Conservation (phyloP, 164 flowering plant genomes). For the Liriodendron chinense region DNA sequence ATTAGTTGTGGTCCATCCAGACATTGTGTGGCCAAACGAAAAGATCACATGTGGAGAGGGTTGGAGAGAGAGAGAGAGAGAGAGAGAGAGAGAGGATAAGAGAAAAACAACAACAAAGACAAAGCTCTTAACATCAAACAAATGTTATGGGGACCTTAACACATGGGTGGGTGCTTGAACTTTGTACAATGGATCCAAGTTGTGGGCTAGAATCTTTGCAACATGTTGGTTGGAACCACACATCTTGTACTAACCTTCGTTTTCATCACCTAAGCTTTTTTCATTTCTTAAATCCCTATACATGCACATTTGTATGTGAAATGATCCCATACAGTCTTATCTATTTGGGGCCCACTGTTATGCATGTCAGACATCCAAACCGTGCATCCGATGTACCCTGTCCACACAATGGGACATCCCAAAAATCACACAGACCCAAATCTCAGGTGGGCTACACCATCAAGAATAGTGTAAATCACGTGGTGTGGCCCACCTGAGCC, state of each 20-base stretch:
- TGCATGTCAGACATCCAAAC: too few relatives aligned
- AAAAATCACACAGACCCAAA: too few relatives aligned
- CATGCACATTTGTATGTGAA: too few relatives aligned
- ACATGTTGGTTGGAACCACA: slow-evolving; percentile 23
- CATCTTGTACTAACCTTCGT: slow-evolving; percentile 9
- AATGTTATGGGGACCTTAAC: slow-evolving; percentile 30
- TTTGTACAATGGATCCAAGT: slow-evolving; percentile 15
- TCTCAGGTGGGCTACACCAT: too few relatives aligned
- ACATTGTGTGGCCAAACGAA: not conserved
- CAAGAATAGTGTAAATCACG: too few relatives aligned
- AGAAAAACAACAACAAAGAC: slow-evolving; percentile 21
- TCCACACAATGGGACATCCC: too few relatives aligned
- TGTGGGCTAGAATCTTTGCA: slow-evolving; percentile 16
- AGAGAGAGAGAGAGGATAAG: not conserved
- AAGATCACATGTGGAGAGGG: slow-evolving; percentile 14
- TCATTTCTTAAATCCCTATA: too few relatives aligned
- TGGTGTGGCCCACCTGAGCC: too few relatives aligned
- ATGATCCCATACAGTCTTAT: too few relatives aligned
- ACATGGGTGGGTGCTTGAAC: slow-evolving; percentile 24
- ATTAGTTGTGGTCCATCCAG: not conserved
- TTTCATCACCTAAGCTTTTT: not conserved
- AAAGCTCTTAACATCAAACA: slow-evolving; percentile 21
- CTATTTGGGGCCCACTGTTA: too few relatives aligned
- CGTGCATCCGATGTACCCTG: too few relatives aligned
- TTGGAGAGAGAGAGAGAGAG: not conserved